Evolutionary conservation across 306 rosid genomes (phyloP).

Genomic region (Astragalus glycyphyllos): DNA sequence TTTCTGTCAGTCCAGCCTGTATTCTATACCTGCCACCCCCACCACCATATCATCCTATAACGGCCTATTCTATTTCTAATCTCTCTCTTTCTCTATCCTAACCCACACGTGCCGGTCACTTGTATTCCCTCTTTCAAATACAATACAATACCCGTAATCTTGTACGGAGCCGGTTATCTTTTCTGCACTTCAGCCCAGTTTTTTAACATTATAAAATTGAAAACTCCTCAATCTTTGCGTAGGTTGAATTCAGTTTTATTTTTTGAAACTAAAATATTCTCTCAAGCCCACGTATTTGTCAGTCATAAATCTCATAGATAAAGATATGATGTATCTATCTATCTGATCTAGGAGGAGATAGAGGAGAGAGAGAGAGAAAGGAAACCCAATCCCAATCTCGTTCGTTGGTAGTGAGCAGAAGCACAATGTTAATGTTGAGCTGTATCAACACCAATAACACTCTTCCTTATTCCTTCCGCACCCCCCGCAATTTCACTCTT

Average conservation of each 20-base stretch:
- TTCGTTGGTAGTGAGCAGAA: too few species aligned
- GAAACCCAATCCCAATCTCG: too few species aligned
- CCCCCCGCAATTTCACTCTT: too few species aligned
- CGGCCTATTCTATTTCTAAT: slow-evolving; percentile 50
- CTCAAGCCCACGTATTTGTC: slow-evolving; percentile 47
- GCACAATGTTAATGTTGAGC: too few species aligned
- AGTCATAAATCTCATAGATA: not conserved
- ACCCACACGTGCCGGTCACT: slow-evolving; percentile 57
- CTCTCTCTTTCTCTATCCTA: not conserved
- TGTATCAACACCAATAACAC: too few species aligned
- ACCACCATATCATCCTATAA: slow-evolving; percentile 63
- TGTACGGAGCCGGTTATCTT: slow-evolving; percentile 57
- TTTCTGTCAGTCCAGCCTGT: slow-evolving; percentile 87
- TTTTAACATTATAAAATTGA: not conserved
- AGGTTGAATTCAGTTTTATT: slow-evolving; percentile 1
- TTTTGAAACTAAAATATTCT: not conserved
- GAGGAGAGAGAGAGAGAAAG: too few species aligned
- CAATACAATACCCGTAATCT: slow-evolving; percentile 13
- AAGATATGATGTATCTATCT: too few species aligned
- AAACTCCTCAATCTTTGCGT: not conserved
- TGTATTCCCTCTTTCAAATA: not conserved
- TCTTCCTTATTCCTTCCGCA: too few species aligned
- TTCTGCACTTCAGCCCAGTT: not conserved
- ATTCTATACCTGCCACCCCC: slow-evolving; percentile 71
- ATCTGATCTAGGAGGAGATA: too few species aligned